A percentile compares a stretch with the other conserved stretches of the same genome.
phyloP scores from a whole-genome alignment of 2,329 filamentous ascomycete species.

The Ophiostoma sp. region DNA sequence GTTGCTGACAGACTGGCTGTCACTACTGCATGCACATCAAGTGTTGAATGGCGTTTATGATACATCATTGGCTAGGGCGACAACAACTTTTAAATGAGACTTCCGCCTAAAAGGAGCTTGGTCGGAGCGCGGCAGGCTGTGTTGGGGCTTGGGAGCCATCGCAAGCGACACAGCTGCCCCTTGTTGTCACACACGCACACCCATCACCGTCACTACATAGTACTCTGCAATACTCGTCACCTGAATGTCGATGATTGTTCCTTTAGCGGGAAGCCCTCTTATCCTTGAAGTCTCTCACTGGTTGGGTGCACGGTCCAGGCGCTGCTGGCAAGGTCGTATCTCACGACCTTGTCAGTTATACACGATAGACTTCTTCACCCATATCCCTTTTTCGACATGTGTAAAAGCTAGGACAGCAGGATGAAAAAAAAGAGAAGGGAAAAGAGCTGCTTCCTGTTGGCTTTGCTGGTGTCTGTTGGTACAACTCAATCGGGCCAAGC shows the following conservation, averaged over 20 bases:
- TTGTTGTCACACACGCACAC: background rate
- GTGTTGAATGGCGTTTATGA: background rate
- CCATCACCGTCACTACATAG: background rate
- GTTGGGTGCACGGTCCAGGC: background rate
- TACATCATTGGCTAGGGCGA: background rate
- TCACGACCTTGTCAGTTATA: background rate
- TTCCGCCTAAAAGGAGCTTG: background rate
- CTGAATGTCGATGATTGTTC: background rate
- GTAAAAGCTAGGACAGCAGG: background rate
- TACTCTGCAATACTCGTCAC: background rate
- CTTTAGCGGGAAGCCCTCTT: background rate
- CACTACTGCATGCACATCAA: constrained; percentile 9
- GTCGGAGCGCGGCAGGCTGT: background rate
- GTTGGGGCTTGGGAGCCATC: background rate
- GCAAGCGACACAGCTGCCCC: background rate
- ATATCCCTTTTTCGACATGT: background rate
- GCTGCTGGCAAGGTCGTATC: background rate
- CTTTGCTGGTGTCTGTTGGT: constrained; percentile 1
- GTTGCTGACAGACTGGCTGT: background rate
- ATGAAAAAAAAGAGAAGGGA: background rate
- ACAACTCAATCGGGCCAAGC: background rate
- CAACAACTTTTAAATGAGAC: background rate
- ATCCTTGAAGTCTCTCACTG: background rate
- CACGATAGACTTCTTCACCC: background rate
- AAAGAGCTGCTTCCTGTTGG: background rate